Percentiles rank a stretch among this genome's conserved stretches.
phyloP scores from a whole-genome alignment of 495 filamentous ascomycete genomes.

The Hypoxylon fragiforme region DNA sequence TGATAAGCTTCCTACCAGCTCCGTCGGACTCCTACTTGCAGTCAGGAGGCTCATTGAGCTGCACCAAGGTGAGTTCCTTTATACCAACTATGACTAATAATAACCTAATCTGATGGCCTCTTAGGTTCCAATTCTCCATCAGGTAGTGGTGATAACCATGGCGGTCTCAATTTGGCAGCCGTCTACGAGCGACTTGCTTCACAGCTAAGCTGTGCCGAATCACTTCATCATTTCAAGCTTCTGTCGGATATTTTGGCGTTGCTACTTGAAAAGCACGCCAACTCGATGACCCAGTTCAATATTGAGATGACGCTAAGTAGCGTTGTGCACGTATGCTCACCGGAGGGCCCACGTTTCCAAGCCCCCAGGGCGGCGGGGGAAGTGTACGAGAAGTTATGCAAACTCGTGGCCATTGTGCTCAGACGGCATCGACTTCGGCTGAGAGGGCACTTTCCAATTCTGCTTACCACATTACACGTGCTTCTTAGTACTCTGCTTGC shows the following conservation, averaged over 20 bases:
- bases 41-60: constrained; percentile 34
- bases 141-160: constrained; percentile 2
- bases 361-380: constrained; percentile 45
- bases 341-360: constrained; percentile 36
- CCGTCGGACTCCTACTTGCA: constrained; percentile 32
- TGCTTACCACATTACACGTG: constrained; percentile 30
- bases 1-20: constrained; percentile 24
- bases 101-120: constrained; percentile 23
- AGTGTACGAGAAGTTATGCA: constrained; percentile 65
- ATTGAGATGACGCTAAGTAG: constrained; percentile 65
- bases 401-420: constrained; percentile 62
- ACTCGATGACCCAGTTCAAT: constrained; percentile 67
- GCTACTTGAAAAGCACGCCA: constrained; percentile 59
- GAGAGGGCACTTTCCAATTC: constrained; percentile 44
- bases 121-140: constrained; percentile 14
- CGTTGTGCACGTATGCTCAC: constrained; percentile 58
- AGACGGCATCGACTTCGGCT: constrained; percentile 52
- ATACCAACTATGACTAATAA: neutral
- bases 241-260: constrained; percentile 56
- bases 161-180: constrained; percentile 17
- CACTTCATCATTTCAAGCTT: constrained; percentile 59
- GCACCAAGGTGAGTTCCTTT: constrained; percentile 20
- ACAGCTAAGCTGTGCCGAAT: constrained; percentile 39
- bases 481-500: constrained; percentile 32
- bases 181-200: constrained; percentile 33